phyloP scores from a whole-genome alignment of 2,329 filamentous ascomycete genomes.

The Emericellopsis atlantica region DNA sequence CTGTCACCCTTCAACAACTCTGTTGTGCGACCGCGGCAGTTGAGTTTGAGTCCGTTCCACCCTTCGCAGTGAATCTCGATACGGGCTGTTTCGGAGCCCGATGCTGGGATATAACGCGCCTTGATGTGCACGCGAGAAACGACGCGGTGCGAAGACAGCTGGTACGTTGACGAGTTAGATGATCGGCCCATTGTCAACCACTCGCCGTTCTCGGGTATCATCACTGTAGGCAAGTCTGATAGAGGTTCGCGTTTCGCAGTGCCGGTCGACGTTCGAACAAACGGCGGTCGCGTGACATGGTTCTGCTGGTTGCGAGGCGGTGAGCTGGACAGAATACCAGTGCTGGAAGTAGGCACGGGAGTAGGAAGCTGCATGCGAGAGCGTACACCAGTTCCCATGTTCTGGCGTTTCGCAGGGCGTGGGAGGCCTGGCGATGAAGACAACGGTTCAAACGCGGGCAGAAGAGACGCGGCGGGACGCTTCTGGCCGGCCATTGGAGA shows the following conservation, averaged over 20 bases:
- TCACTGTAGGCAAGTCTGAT: constrained; percentile 68
- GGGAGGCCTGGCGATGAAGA: constrained; percentile 67
- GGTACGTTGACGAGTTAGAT: constrained; percentile 90
- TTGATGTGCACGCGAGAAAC: constrained; percentile 91
- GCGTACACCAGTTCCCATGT: constrained; percentile 22
- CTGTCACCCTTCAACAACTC: constrained; percentile 79
- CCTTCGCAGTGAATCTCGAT: constrained; percentile 86
- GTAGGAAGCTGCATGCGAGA: constrained; percentile 71
- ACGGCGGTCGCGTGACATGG: constrained; percentile 16
- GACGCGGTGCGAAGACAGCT: constrained; percentile 81
- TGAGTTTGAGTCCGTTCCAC: constrained; percentile 90
- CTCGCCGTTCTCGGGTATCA: constrained; percentile 72
- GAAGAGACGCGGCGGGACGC: constrained; percentile 52
- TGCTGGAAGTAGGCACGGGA: constrained; percentile 86
- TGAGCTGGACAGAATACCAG: constrained; percentile 79
- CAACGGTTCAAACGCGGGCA: constrained; percentile 68
- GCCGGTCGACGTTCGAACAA: constrained; percentile 33
- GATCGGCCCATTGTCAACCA: constrained; percentile 80
- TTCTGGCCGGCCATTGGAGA: constrained; percentile 33
- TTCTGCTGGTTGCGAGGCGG: constrained; percentile 40
- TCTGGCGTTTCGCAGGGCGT: constrained; percentile 56
- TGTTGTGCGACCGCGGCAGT: constrained; percentile 79
- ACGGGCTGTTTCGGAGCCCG: constrained; percentile 56
- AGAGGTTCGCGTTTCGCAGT: constrained; percentile 73
- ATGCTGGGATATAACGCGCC: constrained; percentile 66